Evolutionary conservation across 331 rosid species (phyloP), one percentile per base, ranked within the genome.

Genomic region (Cydonia oblonga): DNA sequence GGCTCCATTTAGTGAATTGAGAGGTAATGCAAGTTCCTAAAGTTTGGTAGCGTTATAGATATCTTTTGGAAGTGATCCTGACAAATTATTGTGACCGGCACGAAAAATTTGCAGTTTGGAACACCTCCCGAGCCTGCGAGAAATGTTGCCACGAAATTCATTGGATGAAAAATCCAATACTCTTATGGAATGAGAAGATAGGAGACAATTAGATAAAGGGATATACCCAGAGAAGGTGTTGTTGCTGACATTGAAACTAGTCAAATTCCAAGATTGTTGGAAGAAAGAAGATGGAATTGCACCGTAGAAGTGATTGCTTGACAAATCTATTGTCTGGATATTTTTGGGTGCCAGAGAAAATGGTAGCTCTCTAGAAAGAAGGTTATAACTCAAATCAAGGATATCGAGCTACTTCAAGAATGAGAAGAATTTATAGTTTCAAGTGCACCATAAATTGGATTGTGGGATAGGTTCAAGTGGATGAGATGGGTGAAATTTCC

Each of bases 71-170:
- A 49, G 54, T 49, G 19, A 49, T 18, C n/a, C 20, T 1, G 0
- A 49, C 7, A 44, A 15, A 15, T 13, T 49, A 15, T 15, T 49
- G 2, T 12, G 16, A 49, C 8, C 8, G 2, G 20, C 8, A 49
- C 8, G 2, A 49, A 49, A 1, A 1, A 18, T 6, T 0, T 16
- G 3, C 0, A 15, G 3, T 16, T 49, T 49, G 0, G 20, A 49
- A 16, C 54, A 49, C 22, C 3, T 9, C 2, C 20, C 20, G 2
- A 49, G 1, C n/a, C 56, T 7, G 5, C 7, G 22, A 16, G 0
- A 49, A 49, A 49, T 49, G 56, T 7, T 16, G 9, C 20, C 56
- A 16, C n/a, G 16, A 49, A 49, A 49, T 49, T 49, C n/a, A 49
- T 49, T 49, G 56, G 3, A 49, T 1, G 54, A 49, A 12, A 15